phyloP scores from a whole-genome alignment of 2,329 filamentous ascomycete species.

The Penicillium oxalicum region DNA sequence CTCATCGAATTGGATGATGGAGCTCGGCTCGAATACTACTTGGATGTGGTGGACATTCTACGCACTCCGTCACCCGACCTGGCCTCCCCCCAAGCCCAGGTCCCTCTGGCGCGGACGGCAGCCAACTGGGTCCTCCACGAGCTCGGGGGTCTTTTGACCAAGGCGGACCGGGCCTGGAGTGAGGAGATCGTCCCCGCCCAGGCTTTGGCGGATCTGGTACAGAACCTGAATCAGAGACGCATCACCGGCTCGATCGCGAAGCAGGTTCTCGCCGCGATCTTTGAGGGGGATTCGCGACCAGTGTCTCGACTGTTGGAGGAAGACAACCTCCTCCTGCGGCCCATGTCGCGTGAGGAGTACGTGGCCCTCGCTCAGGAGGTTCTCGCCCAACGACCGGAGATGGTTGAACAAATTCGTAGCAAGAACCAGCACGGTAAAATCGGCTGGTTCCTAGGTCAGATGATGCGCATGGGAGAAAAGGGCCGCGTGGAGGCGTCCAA shows the following conservation, averaged over 20 bases:
- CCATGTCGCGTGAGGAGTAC: conserved; percentile 54
- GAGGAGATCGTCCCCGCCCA: conserved; percentile 35
- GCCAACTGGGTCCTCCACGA: conserved; percentile 73
- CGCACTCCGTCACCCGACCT: conserved; percentile 22
- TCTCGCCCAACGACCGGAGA: conserved; percentile 50
- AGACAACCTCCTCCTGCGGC: conserved; percentile 50
- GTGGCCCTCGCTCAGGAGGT: conserved; percentile 48
- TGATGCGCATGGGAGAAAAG: conserved; percentile 56
- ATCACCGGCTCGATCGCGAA: conserved; percentile 57
- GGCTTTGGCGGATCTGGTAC: conserved; percentile 42
- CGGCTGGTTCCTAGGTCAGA: conserved; percentile 63
- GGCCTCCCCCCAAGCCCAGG: conserved; percentile 22
- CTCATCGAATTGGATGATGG: conserved; percentile 73
- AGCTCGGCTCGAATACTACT: conserved; percentile 72
- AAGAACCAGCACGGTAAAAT: conserved; percentile 60
- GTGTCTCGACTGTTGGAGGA: conserved; percentile 52
- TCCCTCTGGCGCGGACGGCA: conserved; percentile 43
- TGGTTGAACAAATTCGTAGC: conserved; percentile 54
- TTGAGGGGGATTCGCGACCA: conserved; percentile 45
- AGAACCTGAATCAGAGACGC: conserved; percentile 37
- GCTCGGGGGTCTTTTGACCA: conserved; percentile 58
- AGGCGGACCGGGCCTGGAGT: conserved; percentile 46
- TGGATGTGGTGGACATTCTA: conserved; percentile 39
- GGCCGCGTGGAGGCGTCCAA: conserved; percentile 57
- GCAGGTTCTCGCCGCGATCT: conserved; percentile 51